Percentiles rank a stretch among this genome's conserved stretches.
Evolutionary conservation across 495 filamentous ascomycete species (phyloP).

Genomic region (Pyrenula massariospora): DNA sequence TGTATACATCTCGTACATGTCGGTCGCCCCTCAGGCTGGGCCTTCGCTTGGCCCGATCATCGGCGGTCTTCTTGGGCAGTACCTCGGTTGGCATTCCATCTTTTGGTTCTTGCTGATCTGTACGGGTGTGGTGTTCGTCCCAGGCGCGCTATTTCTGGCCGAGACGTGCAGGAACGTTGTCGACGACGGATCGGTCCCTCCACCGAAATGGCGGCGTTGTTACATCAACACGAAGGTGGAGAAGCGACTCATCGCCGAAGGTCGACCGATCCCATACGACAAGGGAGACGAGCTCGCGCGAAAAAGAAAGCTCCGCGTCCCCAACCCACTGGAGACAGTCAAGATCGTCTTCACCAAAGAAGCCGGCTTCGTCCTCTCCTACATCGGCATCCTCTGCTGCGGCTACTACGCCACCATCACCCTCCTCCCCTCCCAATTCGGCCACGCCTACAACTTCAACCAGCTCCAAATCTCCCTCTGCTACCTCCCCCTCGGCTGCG

Average conservation of each 20-base stretch:
- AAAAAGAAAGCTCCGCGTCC: constrained; percentile 7
- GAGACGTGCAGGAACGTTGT: constrained; percentile 36
- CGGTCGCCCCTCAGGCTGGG: constrained; percentile 16
- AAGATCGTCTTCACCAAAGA: constrained; percentile 29
- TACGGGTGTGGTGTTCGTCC: constrained; percentile 21
- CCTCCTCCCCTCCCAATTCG: constrained; percentile 20
- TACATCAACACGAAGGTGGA: background rate
- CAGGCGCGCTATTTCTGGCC: constrained; percentile 19
- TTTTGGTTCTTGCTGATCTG: constrained; percentile 67
- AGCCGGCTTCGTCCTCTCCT: constrained; percentile 28
- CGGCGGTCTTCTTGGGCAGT: constrained; percentile 52
- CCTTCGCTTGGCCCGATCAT: constrained; percentile 50
- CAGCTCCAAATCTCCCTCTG: constrained; percentile 31
- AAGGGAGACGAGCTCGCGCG: constrained; percentile 6
- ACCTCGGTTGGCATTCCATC: constrained; percentile 56
- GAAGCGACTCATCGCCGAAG: constrained; percentile 9
- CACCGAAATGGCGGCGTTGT: constrained; percentile 27
- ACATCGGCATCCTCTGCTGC: constrained; percentile 21
- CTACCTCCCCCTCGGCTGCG: constrained; percentile 33
- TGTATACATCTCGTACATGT: constrained; percentile 26
- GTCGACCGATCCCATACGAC: constrained; percentile 4
- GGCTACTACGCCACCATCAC: constrained; percentile 21
- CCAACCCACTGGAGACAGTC: constrained; percentile 16
- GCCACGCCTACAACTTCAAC: constrained; percentile 24
- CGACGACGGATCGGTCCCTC: constrained; percentile 31